These are phyloP conservation scores for Agaricales sp. DNA, from an alignment of 1,284 basidiomycete genomes.

Conservation along the genomic window DNA sequence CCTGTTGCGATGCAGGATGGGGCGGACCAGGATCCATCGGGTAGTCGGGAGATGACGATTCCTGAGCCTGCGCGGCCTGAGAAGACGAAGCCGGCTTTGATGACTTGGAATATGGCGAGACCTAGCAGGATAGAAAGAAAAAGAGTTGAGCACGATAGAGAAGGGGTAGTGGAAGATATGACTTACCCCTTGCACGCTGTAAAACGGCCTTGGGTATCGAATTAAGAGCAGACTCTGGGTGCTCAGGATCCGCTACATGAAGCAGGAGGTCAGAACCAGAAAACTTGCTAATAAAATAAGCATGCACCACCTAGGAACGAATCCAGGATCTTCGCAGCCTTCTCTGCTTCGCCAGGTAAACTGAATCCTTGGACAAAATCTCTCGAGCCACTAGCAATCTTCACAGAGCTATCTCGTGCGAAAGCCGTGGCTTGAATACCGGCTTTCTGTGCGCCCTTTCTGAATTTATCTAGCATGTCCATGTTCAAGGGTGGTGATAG, in stretches of 20 bases:
- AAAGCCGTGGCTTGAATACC: constrained; percentile 71
- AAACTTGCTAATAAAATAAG: constrained; percentile 1
- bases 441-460: constrained; percentile 71
- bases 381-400: constrained; percentile 60
- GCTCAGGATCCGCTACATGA: constrained; percentile 73
- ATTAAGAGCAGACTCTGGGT: constrained; percentile 89
- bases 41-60: constrained; percentile 87
- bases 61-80: constrained; percentile 94
- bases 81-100: constrained; percentile 94
- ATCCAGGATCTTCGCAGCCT: constrained; percentile 84
- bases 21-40: constrained; percentile 95
- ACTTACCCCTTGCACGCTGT: constrained; percentile 75
- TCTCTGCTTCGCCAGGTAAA: constrained; percentile 81
- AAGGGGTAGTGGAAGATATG: background rate
- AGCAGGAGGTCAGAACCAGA: constrained; percentile 5
- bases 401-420: constrained; percentile 50
- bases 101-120: constrained; percentile 90
- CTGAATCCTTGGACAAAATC: constrained; percentile 78
- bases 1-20: constrained; percentile 98
- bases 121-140: constrained; percentile 41
- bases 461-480: constrained; percentile 83
- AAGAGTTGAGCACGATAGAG: constrained; percentile 6
- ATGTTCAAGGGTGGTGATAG: too few species aligned
- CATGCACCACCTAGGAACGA: constrained; percentile 71
- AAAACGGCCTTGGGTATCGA: constrained; percentile 92